phyloP scores from a whole-genome alignment of 1,139 yeast species.

The Debaryomyces coudertii region DNA sequence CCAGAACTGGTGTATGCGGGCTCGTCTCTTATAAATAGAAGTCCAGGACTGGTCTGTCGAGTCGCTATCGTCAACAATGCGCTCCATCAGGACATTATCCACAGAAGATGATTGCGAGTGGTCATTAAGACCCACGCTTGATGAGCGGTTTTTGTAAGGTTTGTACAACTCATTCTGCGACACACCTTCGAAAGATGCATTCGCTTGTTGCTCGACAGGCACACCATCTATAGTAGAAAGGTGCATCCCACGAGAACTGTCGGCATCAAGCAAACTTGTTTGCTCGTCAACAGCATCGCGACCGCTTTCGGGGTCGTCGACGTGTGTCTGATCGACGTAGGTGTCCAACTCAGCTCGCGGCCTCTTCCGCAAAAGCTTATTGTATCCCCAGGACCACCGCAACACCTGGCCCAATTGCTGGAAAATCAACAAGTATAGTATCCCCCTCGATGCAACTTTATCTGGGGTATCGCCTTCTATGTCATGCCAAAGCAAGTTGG shows the following conservation, averaged over 20 bases:
- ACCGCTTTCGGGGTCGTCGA: constrained; percentile 5
- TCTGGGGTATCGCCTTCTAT: constrained; percentile 66
- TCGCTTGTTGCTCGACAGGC: not conserved
- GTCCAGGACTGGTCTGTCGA: constrained; percentile 3
- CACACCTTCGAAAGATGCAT: not conserved
- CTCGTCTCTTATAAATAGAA: not conserved
- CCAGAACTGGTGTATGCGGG: constrained; percentile 7
- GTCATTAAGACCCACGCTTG: not conserved
- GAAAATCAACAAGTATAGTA: constrained; percentile 72
- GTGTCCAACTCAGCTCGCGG: constrained; percentile 43
- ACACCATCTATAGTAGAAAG: not conserved
- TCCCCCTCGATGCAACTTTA: constrained; percentile 78
- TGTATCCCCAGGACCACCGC: constrained; percentile 94
- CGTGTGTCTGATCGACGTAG: constrained; percentile 19
- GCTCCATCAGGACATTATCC: not conserved
- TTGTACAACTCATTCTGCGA: not conserved
- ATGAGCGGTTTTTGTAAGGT: not conserved
- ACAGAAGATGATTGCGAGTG: not conserved
- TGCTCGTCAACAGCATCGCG: constrained; percentile 13
- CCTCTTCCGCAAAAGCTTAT: constrained; percentile 63
- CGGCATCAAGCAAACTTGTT: constrained; percentile 13
- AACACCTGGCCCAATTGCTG: constrained; percentile 85
- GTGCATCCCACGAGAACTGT: constrained; percentile 1
- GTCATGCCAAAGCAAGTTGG: constrained; percentile 75
- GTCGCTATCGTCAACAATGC: constrained; percentile 9